phyloP scores from a whole-genome alignment of 1,284 basidiomycete genomes.

The Dichomitus squalens region DNA sequence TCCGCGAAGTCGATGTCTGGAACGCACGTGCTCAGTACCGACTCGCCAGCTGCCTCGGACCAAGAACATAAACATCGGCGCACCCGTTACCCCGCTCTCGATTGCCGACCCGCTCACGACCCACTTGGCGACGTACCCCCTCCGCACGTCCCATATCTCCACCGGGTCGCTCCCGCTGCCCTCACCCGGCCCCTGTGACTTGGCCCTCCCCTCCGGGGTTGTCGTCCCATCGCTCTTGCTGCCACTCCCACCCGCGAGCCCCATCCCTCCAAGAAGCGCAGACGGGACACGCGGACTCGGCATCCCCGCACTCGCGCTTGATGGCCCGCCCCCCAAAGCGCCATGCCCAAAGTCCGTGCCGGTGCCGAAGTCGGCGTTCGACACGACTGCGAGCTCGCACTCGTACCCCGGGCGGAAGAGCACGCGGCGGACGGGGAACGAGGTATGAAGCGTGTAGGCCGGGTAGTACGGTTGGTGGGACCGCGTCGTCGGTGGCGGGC shows the following conservation, averaged over 20 bases:
- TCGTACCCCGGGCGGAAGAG: constrained; percentile 81
- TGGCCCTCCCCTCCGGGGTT: constrained; percentile 17
- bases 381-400: constrained; percentile 77
- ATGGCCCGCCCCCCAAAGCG: constrained; percentile 4
- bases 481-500: constrained; percentile 38
- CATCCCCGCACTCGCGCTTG: constrained; percentile 10
- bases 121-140: constrained; percentile 85
- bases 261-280: constrained; percentile 8
- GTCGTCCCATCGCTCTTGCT: constrained; percentile 7
- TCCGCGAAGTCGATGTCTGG: constrained; percentile 73
- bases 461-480: constrained; percentile 60
- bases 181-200: constrained; percentile 28
- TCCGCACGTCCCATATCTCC: constrained; percentile 88
- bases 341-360: constrained; percentile 23
- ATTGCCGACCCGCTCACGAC: constrained; percentile 59
- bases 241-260: neutral
- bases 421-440: constrained; percentile 74
- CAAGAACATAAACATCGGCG: too few species aligned
- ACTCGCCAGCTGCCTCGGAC: too few species aligned
- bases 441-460: constrained; percentile 74
- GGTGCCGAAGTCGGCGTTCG: constrained; percentile 60
- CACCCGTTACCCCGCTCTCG: constrained; percentile 75
- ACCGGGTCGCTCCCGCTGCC: constrained; percentile 56
- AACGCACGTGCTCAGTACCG: neutral
- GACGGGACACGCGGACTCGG: constrained; percentile 19